Conservation (phyloP, 2,329 filamentous ascomycete species). For the Exserohilum turcica region DNA sequence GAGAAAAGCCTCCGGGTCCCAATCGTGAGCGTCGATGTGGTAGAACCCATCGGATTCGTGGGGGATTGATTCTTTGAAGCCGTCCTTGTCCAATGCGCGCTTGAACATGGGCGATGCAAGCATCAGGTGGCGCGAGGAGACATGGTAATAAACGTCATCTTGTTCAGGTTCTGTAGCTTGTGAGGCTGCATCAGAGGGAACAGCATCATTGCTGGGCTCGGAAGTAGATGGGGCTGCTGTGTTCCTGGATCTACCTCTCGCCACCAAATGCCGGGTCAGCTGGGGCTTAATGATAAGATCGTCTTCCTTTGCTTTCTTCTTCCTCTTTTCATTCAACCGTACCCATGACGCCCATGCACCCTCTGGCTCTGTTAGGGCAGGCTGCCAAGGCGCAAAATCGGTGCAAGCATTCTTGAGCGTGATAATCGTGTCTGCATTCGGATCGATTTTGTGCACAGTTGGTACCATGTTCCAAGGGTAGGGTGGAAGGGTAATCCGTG, state of each 20-base stretch:
- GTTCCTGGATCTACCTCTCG: no score
- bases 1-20: constrained; percentile 1
- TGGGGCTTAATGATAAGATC: no score
- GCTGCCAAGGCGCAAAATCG: background rate
- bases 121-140: constrained; percentile 7
- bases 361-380: background rate
- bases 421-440: constrained; percentile 3
- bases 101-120: background rate
- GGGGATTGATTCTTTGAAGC: background rate
- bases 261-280: no score
- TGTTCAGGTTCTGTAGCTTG: background rate
- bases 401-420: background rate
- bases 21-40: background rate
- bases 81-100: background rate
- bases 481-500: background rate
- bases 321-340: background rate
- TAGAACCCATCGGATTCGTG: background rate
- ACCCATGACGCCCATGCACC: background rate
- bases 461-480: background rate
- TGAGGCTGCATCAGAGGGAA: background rate
- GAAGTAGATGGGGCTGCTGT: background rate
- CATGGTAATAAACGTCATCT: background rate
- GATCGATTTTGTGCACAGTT: background rate
- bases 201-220: background rate
- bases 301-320: background rate